Evolutionary conservation across 1,284 basidiomycete genomes (phyloP).

Genomic region (Leccinum pachyderme): DNA sequence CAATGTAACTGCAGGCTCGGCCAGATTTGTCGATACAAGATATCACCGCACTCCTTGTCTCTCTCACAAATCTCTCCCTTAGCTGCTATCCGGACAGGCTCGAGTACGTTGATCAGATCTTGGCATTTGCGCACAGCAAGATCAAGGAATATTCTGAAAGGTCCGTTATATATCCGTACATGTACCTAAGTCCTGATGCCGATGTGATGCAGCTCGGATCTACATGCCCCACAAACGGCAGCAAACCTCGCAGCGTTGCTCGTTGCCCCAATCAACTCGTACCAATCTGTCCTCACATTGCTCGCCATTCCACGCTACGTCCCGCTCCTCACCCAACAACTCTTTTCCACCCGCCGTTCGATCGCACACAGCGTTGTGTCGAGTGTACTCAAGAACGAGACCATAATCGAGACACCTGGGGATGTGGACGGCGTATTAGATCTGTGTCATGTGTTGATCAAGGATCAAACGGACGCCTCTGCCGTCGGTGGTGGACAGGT

Average conservation of each 20-base stretch:
- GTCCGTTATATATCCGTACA: constrained; percentile 38
- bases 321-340: constrained; percentile 78
- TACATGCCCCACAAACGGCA: constrained; percentile 84
- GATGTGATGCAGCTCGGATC: constrained; percentile 63
- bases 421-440: constrained; percentile 91
- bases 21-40: constrained; percentile 95
- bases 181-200: neutral
- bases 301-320: constrained; percentile 89
- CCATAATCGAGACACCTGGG: constrained; percentile 84
- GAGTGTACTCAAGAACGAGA: constrained; percentile 92
- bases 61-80: constrained; percentile 87
- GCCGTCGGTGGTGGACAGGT: neutral
- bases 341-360: constrained; percentile 84
- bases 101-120: constrained; percentile 93
- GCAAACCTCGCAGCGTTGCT: constrained; percentile 87
- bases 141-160: constrained; percentile 80
- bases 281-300: constrained; percentile 90
- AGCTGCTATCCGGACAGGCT: constrained; percentile 94
- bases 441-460: constrained; percentile 86
- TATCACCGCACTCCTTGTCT: constrained; percentile 90
- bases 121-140: constrained; percentile 84
- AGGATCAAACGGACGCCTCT: constrained; percentile 77
- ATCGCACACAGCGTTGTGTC: constrained; percentile 91
- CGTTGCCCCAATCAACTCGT: constrained; percentile 89
- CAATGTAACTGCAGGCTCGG: constrained; percentile 62